phyloP scores from a whole-genome alignment of 768 basidiomycete genomes.

The Tylopilus plumbeoviolaceoides region DNA sequence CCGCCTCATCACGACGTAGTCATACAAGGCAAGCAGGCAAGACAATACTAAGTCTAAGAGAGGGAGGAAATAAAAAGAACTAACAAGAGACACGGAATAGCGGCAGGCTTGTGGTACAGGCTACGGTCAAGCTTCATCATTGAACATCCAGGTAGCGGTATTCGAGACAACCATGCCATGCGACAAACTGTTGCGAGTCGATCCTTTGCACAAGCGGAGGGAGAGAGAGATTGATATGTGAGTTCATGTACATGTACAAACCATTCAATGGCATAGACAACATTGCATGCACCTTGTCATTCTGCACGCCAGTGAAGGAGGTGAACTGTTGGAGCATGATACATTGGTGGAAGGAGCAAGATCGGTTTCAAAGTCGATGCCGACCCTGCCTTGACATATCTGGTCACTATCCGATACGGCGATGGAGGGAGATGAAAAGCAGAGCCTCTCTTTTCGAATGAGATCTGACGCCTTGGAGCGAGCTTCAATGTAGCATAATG shows the following conservation, averaged over 20 bases:
- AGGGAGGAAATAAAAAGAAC: no score
- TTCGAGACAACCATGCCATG: no score
- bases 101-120: no score
- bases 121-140: no score
- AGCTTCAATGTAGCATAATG: no score
- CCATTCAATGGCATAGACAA: conserved; percentile 14
- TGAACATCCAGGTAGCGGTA: no score
- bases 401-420: conserved; percentile 38
- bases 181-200: conserved; percentile 17
- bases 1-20: no score
- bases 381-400: conserved; percentile 41
- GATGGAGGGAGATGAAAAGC: conserved; percentile 38
- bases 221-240: conserved; percentile 11
- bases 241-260: conserved; percentile 12
- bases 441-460: no score
- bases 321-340: conserved; percentile 21
- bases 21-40: no score
- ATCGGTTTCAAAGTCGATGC: conserved; percentile 39
- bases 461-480: conserved; percentile 62
- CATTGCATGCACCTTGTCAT: conserved; percentile 29
- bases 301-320: conserved; percentile 32
- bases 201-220: no score
- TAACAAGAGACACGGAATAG: no score
- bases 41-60: no score
- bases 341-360: neutral